Evolutionary conservation across 345 rosid species (phyloP).

Genomic region (Bruguiera sexangula): DNA sequence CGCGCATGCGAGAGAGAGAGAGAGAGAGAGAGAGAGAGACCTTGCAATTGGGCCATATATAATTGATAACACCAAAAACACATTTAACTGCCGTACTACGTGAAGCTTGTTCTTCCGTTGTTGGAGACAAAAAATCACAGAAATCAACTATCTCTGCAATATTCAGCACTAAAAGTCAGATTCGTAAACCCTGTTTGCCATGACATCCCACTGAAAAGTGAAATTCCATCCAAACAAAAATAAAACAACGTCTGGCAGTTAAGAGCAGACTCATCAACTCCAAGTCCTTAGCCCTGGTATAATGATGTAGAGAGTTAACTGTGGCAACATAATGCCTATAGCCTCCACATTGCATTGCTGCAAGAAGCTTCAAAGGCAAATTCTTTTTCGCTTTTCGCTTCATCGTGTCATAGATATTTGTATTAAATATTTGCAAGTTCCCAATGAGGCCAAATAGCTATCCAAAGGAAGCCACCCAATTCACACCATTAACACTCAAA

Average conservation of each 20-base stretch:
- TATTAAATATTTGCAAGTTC: background rate
- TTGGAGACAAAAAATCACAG: constrained; percentile 77
- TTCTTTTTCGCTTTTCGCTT: too few relatives aligned
- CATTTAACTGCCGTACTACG: constrained; percentile 55
- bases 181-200: background rate
- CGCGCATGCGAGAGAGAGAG: too few relatives aligned
- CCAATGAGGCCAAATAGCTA: background rate
- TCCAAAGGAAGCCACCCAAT: background rate
- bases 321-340: too few relatives aligned
- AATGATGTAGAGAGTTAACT: too few relatives aligned
- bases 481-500: background rate
- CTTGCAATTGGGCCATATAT: constrained; percentile 89
- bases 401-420: too few relatives aligned
- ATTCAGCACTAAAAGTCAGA: constrained; percentile 12
- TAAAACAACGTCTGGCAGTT: background rate
- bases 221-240: background rate
- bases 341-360: background rate
- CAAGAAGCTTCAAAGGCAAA: background rate
- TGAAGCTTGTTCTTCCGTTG: constrained; percentile 61
- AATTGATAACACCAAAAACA: constrained; percentile 65
- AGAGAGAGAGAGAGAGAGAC: constrained; percentile 23
- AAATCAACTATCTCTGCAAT: constrained; percentile 80
- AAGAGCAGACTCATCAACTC: too few relatives aligned
- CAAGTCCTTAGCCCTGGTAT: too few relatives aligned
- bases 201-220: background rate